Evolutionary conservation across 2,329 filamentous ascomycete genomes (phyloP), one percentile per base, ranked within the genome.

Genomic region (Ceratocystis ficicola): DNA sequence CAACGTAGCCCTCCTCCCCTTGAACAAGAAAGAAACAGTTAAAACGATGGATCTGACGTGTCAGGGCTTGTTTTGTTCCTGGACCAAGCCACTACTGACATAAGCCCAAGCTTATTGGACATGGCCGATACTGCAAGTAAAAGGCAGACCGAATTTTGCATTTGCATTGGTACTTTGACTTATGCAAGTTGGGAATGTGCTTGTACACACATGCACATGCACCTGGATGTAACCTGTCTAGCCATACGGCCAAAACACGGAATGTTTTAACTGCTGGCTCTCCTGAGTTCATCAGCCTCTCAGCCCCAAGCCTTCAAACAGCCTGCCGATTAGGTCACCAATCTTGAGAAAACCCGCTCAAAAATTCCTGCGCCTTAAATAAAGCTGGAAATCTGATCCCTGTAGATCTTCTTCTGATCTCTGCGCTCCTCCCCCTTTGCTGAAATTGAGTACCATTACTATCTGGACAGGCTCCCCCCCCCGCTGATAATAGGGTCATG

Each of bases 371-470:
- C 46, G 52, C 52, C 25, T 28, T 12, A 55, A 25, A 25, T 20
- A 5, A 17, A 55, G 50, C 50, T 57, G 22, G 22, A 57, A 57
- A 28, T 30, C 22, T 10, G 3, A 8, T 57, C 52, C 52, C 52
- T 57, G 52, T 28, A 57, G 52, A 57, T 57, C 52, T 28, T 3
- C 20, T 22, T 22, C 25, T 28, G 7, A 12, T 12, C 22, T 57
- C 25, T 10, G 1, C 22, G 32, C 46, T 6, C 46, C 46, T 6
- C 46, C 17, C 46, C 15, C 46, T 50, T 50, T n/a, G 46, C 30
- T 57, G 52, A 57, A 57, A 57, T 57, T 57, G 25, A 1, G 22
- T 30, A 15, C 32, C 52, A 57, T 57, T 57, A 57, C 30, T 57
- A 57, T 57, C 8, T 28, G 28, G 25, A 57, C 52, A 57, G 52